Percentiles rank a stretch among this genome's conserved stretches.
Conservation (phyloP, 257 asterid genomes). For the Solanum pennellii region DNA sequence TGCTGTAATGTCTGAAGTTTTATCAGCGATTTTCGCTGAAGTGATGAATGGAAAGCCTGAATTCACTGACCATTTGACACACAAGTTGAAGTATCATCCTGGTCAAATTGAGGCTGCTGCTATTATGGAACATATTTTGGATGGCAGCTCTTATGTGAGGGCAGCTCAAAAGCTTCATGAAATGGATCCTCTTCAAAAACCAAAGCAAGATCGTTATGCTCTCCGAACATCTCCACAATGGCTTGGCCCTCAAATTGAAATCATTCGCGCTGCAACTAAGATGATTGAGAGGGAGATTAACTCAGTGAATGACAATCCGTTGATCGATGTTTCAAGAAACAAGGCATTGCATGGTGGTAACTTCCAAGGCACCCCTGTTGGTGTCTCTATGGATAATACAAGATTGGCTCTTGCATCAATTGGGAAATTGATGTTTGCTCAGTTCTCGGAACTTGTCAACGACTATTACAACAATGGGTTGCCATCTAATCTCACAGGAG, state of each 20-base stretch:
- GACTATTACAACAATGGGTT: slow-evolving; percentile 37
- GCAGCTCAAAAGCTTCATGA: slow-evolving; percentile 32
- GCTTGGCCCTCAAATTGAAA: slow-evolving; percentile 31
- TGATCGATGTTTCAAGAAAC: neutral
- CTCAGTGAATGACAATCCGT: neutral
- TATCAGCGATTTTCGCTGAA: slow-evolving; percentile 42
- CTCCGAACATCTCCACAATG: slow-evolving; percentile 45
- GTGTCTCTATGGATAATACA: slow-evolving; percentile 43
- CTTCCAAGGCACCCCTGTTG: slow-evolving; percentile 45
- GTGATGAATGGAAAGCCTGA: slow-evolving; percentile 36
- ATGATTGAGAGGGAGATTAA: neutral
- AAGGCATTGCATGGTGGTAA: neutral
- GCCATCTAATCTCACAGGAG: slow-evolving; percentile 33
- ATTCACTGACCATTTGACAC: slow-evolving; percentile 36
- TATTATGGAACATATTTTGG: slow-evolving; percentile 39
- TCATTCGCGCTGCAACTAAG: slow-evolving; percentile 30
- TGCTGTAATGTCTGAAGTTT: slow-evolving; percentile 21
- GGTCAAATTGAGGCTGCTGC: slow-evolving; percentile 53
- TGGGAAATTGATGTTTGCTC: slow-evolving; percentile 38
- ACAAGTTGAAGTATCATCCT: slow-evolving; percentile 41
- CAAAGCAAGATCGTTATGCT: slow-evolving; percentile 42
- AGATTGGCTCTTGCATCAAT: slow-evolving; percentile 34
- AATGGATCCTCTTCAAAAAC: slow-evolving; percentile 35
- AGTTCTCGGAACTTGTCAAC: slow-evolving; percentile 35
- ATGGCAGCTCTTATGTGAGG: slow-evolving; percentile 29